Evolutionary conservation across 306 rosid species (phyloP).

Genomic region (Leucaena leucocephala): DNA sequence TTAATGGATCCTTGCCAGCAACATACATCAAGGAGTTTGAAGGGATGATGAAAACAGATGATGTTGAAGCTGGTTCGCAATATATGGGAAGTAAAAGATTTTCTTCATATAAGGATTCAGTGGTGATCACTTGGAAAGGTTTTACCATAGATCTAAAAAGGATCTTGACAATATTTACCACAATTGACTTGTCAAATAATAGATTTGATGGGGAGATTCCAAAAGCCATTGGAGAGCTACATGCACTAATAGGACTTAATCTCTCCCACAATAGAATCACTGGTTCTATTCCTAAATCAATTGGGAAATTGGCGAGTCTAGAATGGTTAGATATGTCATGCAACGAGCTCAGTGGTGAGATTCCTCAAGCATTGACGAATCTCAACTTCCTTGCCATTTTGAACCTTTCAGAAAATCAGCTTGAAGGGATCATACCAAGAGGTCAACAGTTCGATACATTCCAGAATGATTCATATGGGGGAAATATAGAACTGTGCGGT

Average conservation of each 20-base stretch:
- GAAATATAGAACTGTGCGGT: conserved; percentile 33
- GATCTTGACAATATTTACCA: background rate
- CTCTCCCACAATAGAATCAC: background rate
- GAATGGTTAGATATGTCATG: conserved; percentile 36
- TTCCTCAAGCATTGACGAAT: conserved; percentile 29
- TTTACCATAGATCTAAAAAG: background rate
- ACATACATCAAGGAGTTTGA: conserved; percentile 19
- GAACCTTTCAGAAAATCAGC: conserved; percentile 2
- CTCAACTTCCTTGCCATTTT: background rate
- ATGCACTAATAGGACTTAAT: background rate
- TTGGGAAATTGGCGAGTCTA: background rate
- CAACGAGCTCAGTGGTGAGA: background rate
- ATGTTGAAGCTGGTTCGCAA: background rate
- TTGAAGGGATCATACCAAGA: conserved; percentile 29
- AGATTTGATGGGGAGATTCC: conserved; percentile 38
- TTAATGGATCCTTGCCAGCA: conserved; percentile 32
- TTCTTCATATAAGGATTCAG: background rate
- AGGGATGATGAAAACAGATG: conserved; percentile 29
- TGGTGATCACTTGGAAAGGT: conserved; percentile 15
- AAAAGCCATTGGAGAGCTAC: conserved; percentile 5
- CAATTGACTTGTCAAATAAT: conserved; percentile 34
- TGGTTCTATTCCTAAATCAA: background rate
- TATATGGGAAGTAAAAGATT: background rate
- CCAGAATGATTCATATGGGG: conserved; percentile 1
- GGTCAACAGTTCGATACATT: conserved; percentile 42